Conservation (phyloP, 495 filamentous ascomycete species). For the Podospora appendiculata region DNA sequence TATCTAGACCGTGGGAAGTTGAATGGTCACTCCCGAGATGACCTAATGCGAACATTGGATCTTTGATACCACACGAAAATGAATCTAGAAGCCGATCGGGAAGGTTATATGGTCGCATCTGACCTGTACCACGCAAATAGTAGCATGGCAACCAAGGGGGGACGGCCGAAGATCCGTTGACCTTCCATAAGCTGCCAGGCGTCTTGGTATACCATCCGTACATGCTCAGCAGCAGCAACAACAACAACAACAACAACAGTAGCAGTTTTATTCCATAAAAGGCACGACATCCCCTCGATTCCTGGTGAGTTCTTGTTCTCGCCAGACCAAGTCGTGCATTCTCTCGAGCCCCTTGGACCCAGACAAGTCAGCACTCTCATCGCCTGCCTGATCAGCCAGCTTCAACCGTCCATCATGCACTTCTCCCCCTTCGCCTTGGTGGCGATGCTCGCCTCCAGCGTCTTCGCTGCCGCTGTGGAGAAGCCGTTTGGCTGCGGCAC, state of each 20-base stretch:
- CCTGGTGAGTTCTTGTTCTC: neutral
- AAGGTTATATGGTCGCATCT: neutral
- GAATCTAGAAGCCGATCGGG: neutral
- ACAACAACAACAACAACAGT: neutral
- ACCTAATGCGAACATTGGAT: neutral
- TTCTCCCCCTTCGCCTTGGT: slow-evolving; percentile 25
- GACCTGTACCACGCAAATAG: neutral
- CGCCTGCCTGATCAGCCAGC: neutral
- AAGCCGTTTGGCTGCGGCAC: slow-evolving; percentile 28
- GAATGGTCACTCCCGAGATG: neutral
- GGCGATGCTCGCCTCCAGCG: slow-evolving; percentile 22
- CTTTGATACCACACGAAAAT: neutral
- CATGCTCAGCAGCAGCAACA: neutral
- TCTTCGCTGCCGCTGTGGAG: slow-evolving; percentile 16
- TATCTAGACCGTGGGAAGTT: neutral
- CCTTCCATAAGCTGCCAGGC: neutral
- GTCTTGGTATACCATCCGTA: neutral
- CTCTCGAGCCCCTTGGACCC: neutral
- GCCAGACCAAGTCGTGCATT: neutral
- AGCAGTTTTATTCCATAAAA: neutral
- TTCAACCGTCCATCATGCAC: slow-evolving; percentile 21
- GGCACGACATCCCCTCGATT: neutral
- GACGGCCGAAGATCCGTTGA: neutral
- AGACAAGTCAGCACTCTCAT: neutral
- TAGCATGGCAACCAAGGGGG: neutral